Conservation (phyloP, 352 stramenopile genomes). For the Salisapilia sapeloensis region DNA sequence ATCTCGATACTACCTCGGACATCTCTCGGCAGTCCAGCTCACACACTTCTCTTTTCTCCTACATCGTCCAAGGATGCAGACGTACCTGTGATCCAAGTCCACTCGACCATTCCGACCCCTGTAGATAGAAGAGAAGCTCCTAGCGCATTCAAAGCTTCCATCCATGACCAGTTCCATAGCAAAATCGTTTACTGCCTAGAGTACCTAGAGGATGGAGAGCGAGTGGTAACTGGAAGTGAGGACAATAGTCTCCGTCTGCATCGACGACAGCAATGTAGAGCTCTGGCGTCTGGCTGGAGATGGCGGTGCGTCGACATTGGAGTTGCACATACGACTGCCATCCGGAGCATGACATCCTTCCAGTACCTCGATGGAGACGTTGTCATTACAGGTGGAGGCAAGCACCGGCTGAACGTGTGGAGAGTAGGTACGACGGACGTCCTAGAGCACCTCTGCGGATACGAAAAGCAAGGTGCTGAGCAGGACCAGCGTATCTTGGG, state of each 20-base stretch:
- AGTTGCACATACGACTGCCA: constrained; percentile 63
- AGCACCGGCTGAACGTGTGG: constrained; percentile 71
- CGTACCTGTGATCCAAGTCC: constrained; percentile 37
- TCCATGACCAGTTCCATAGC: constrained; percentile 55
- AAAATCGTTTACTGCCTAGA: constrained; percentile 54
- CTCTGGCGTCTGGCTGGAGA: background rate
- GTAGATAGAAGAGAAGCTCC: too few species aligned
- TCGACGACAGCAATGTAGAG: constrained; percentile 6
- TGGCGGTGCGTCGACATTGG: constrained; percentile 35
- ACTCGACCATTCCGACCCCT: constrained; percentile 15
- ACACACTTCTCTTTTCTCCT: constrained; percentile 57
- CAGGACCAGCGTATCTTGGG: constrained; percentile 78
- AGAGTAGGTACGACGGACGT: constrained; percentile 18
- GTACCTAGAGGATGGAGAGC: constrained; percentile 13
- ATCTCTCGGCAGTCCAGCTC: constrained; percentile 7
- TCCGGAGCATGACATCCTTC: constrained; percentile 47
- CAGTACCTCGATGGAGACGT: constrained; percentile 8
- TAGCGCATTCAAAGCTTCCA: constrained; percentile 18
- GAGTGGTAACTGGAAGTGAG: constrained; percentile 51
- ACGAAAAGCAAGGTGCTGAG: constrained; percentile 28
- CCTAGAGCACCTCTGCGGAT: constrained; percentile 37
- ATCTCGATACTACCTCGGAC: constrained; percentile 8
- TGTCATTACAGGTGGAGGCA: constrained; percentile 57
- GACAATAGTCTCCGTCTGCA: constrained; percentile 77
- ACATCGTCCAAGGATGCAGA: constrained; percentile 26